phyloP scores from a whole-genome alignment of 1,284 basidiomycete genomes.

The Ceratobasidium sp. region DNA sequence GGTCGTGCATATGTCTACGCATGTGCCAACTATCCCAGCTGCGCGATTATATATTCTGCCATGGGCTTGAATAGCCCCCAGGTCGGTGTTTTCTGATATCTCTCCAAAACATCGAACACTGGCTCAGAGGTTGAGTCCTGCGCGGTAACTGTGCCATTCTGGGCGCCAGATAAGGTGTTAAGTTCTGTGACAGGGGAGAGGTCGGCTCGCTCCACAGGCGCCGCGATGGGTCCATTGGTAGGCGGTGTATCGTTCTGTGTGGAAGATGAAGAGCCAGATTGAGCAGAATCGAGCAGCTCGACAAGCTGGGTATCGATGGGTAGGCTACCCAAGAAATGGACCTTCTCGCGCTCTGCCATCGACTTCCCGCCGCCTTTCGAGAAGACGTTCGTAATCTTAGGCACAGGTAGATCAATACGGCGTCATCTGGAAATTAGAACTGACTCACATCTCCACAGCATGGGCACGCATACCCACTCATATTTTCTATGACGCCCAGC shows the following conservation, averaged over 20 bases:
- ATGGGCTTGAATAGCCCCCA: conserved; percentile 72
- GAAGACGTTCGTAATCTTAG: conserved; percentile 92
- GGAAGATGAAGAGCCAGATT: conserved; percentile 45
- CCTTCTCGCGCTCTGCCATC: conserved; percentile 80
- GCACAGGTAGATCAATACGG: conserved; percentile 50
- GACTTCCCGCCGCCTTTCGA: conserved; percentile 93
- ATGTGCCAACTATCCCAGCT: neutral
- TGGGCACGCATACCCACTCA: conserved; percentile 98
- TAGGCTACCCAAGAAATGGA: conserved; percentile 88
- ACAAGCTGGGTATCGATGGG: conserved; percentile 96
- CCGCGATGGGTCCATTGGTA: neutral
- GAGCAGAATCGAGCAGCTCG: conserved; percentile 83
- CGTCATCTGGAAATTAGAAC: neutral
- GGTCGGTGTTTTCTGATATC: conserved; percentile 73
- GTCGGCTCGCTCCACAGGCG: conserved; percentile 13
- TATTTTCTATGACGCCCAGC: conserved; percentile 97
- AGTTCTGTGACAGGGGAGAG: conserved; percentile 50
- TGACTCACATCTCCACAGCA: conserved; percentile 73
- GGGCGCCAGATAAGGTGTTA: conserved; percentile 50
- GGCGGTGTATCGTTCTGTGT: neutral
- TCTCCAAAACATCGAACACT: conserved; percentile 64
- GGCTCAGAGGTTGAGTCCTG: conserved; percentile 48
- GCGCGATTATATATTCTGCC: conserved; percentile 54
- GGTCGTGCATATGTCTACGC: neutral
- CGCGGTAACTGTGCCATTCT: conserved; percentile 50